Evolutionary conservation across 495 filamentous ascomycete species (phyloP), one percentile per base, ranked within the genome.

Genomic region (Rhizodiscina lignyota): DNA sequence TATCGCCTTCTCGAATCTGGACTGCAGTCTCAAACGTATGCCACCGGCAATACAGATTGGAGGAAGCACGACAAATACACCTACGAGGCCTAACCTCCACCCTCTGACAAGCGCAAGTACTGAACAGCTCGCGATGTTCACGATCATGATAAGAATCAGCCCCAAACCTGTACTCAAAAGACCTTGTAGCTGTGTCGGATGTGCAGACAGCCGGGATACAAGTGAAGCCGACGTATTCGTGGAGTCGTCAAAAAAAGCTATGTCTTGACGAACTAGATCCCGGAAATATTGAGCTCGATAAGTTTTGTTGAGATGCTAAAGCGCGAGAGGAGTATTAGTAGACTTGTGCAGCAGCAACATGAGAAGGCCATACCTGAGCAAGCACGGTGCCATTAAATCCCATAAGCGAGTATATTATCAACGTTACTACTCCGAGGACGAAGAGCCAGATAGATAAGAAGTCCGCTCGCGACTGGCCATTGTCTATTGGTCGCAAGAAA

Each of bases 201-300:
- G 65, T 31, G 61, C 59, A 6, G 66, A 63, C 2, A 79, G 58
- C 4, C 64, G 63, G 3, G 70, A 62, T 4, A 67, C 67, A 21
- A 84, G 55, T 10, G 77, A 62, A 2, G 76, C 78, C 4, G 66
- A 59, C 0, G 74, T 63, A 41, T 81, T 78, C 31, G 70, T 63
- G 24, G 64, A 56, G 2, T 54, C 48, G 50, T 83, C 77, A 39
- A 77, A 83, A 51, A 74, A 83, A 0, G 61, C 48, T n/a, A 70
- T 67, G 33, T 69, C 68, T 39, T 75, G 66, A 39, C 51, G 56
- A 15, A 77, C 39, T 30, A 72, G n/a, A n/a, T n/a, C n/a, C n/a
- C n/a, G n/a, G n/a, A n/a, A n/a, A n/a, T n/a, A n/a, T n/a, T n/a
- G n/a, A n/a, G n/a, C n/a, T n/a, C n/a, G n/a, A n/a, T n/a, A n/a